Conservation (phyloP, 2,329 filamentous ascomycete species). For the Lachnellula cervina region DNA sequence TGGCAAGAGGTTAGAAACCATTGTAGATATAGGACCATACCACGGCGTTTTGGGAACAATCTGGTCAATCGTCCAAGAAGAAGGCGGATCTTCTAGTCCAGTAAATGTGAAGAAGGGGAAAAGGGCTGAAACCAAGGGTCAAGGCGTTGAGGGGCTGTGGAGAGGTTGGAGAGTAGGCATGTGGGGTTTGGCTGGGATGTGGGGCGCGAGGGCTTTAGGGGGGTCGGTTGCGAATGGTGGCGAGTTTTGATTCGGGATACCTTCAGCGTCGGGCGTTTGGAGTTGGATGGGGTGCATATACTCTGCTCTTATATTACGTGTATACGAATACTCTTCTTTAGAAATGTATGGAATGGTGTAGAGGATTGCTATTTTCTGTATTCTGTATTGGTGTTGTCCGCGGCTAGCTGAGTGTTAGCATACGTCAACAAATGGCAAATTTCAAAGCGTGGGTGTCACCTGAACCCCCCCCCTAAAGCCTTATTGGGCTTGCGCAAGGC, state of each 20-base stretch:
- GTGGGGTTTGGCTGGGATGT: constrained; percentile 52
- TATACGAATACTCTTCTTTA: constrained; percentile 5
- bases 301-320: constrained; percentile 17
- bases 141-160: constrained; percentile 51
- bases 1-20: constrained; percentile 54
- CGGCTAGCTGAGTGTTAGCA: too few species aligned
- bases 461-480: too few species aligned
- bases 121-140: constrained; percentile 37
- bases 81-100: constrained; percentile 47
- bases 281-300: constrained; percentile 1
- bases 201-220: constrained; percentile 37
- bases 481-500: too few species aligned
- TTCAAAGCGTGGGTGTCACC: too few species aligned
- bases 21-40: constrained; percentile 77
- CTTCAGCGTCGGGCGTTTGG: not conserved
- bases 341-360: not conserved
- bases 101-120: constrained; percentile 8
- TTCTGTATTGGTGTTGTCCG: too few species aligned
- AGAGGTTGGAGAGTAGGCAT: constrained; percentile 54
- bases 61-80: constrained; percentile 78
- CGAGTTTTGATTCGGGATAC: constrained; percentile 22
- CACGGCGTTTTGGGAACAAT: constrained; percentile 86
- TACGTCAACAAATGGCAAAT: too few species aligned
- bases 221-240: constrained; percentile 25
- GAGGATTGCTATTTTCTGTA: too few species aligned